Base-by-base conservation (phyloP, 2,329 filamentous ascomycete species). In the Phialophora verrucosa region DNA sequence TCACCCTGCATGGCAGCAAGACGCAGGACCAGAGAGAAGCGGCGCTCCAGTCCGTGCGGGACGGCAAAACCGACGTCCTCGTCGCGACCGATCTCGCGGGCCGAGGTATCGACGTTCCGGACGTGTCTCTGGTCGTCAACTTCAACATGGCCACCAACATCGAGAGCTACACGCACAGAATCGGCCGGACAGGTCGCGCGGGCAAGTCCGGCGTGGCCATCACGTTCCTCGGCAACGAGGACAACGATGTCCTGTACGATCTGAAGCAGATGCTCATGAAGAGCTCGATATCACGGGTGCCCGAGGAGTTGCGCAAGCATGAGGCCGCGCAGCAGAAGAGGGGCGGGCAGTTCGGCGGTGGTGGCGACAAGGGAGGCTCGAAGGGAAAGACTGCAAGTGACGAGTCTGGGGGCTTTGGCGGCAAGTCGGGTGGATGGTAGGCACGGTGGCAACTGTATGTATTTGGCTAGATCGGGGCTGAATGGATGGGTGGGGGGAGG, bases 101-200 rank as follows among this genome's bases (percentile, higher is more conserved):
- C 69, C 89, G 95, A 83, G 95, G 95, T 92, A 97, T 99, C 78
- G 95, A 99, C 79, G 93, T 99, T 3, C 89, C 91, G 0, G 95
- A 98, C 75, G 95, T 99, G 49, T 91, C 88, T 69, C 85, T 99
- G 67, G 95, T 99, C 64, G 86, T 99, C 77, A 99, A 99, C 83
- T 99, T 98, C 87, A 99, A 98, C 84, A 98, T 99, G 95, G 91
- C 95, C 0, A 88, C 82, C 12, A 92, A 84, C 72, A 98, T 99
- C 72, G 95, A 99, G 81, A 90, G 88, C 75, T 99, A 99, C 78
- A 98, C 94, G 2, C 95, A 99, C 83, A 90, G 95, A 82, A 91
- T 99, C 75, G 95, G 95, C 78, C 90, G 95, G 82, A 99, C 95
- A 1, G 95, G 95, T 84, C 91, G 95, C 88, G 95, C 95, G 1